Evolutionary conservation across 1,139 yeast species (phyloP).

Genomic region (Candida sanyaensis): DNA sequence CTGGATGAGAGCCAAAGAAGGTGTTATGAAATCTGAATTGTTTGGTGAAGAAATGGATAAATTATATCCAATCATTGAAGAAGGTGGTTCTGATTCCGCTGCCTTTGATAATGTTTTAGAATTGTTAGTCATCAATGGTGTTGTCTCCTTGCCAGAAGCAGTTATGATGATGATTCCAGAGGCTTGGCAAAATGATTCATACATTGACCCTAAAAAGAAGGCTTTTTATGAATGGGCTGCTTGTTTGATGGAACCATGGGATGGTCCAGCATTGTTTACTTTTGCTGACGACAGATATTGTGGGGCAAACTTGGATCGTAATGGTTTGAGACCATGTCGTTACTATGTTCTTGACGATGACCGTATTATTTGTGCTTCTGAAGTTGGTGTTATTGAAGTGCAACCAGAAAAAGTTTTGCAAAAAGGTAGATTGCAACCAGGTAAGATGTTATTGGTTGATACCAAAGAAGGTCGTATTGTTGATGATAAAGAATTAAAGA

Average conservation of each 20-base stretch:
- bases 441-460: constrained; percentile 94
- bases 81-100: constrained; percentile 99
- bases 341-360: constrained; percentile 94
- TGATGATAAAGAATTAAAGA: constrained; percentile 87
- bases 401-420: constrained; percentile 80
- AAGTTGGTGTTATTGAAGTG: constrained; percentile 94
- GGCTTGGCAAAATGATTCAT: constrained; percentile 90
- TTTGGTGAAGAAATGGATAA: constrained; percentile 92
- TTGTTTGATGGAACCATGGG: constrained; percentile 99
- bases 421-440: constrained; percentile 95
- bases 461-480: constrained; percentile 91
- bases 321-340: constrained; percentile 97
- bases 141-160: constrained; percentile 91
- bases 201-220: constrained; percentile 86
- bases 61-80: constrained; percentile 93
- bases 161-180: constrained; percentile 97
- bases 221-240: constrained; percentile 99
- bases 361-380: constrained; percentile 96
- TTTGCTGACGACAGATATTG: constrained; percentile 97
- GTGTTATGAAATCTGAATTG: constrained; percentile 84
- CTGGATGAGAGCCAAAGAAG: constrained; percentile 99
- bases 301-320: constrained; percentile 97
- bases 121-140: constrained; percentile 87
- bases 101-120: constrained; percentile 96
- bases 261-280: constrained; percentile 96